Evolutionary conservation across 768 basidiomycete species (phyloP).

Genomic region (Lentinula detonsa): DNA sequence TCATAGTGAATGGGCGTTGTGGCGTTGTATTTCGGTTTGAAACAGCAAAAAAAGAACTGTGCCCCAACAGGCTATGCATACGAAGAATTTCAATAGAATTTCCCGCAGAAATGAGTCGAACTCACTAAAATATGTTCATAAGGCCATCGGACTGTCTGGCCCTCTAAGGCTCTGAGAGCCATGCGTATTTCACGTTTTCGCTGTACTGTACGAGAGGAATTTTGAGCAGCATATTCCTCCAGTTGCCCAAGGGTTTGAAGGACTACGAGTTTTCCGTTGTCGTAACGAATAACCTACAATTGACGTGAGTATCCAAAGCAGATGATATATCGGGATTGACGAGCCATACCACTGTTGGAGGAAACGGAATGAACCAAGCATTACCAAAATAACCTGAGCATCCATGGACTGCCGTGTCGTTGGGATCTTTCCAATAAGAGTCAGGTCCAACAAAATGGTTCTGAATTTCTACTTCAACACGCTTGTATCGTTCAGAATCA

Average conservation of each 20-base stretch:
- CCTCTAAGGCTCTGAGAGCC: constrained; percentile 62
- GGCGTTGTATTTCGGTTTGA: constrained; percentile 43
- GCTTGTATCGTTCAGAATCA: constrained; percentile 37
- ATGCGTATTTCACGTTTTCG: constrained; percentile 52
- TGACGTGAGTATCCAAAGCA: background rate
- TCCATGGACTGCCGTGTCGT: constrained; percentile 19
- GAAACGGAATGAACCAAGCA: constrained; percentile 78
- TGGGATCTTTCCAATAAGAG: constrained; percentile 54
- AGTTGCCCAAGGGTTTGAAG: constrained; percentile 45
- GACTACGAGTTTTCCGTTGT: constrained; percentile 47
- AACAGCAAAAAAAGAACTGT: constrained; percentile 36
- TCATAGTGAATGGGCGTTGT: constrained; percentile 40
- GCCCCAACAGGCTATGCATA: constrained; percentile 39
- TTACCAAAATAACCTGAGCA: constrained; percentile 62
- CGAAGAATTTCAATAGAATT: background rate
- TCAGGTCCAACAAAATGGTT: constrained; percentile 63
- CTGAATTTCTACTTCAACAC: constrained; percentile 49
- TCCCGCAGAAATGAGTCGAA: background rate
- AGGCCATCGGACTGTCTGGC: constrained; percentile 55
- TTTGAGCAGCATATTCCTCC: constrained; percentile 56
- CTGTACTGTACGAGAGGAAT: constrained; percentile 41
- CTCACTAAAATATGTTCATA: constrained; percentile 53
- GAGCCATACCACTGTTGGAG: constrained; percentile 54
- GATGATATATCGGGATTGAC: background rate
- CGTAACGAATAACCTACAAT: constrained; percentile 54